phyloP scores from a whole-genome alignment of 2,329 filamentous ascomycete species.

The Ophiostoma sp. region DNA sequence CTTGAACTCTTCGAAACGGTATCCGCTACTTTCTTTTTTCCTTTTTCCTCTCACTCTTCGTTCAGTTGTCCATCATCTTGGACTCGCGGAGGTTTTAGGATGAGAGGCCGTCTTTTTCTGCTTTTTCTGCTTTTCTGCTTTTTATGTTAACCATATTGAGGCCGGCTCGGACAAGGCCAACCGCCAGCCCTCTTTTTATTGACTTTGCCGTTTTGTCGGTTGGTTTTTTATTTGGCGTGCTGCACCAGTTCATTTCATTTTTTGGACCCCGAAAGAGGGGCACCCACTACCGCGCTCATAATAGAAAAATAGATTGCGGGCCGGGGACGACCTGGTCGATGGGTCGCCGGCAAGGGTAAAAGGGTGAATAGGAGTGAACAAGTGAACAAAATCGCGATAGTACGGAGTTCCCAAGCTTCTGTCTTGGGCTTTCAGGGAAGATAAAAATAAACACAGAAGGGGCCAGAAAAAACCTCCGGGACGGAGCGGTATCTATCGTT shows the following conservation, averaged over 20 bases:
- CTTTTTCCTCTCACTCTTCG: neutral
- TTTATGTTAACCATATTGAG: neutral
- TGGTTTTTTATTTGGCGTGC: neutral
- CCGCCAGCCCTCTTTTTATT: neutral
- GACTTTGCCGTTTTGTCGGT: neutral
- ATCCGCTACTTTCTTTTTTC: neutral
- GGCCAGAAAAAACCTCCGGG: neutral
- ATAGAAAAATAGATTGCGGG: neutral
- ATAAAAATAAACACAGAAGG: slow-evolving; percentile 19
- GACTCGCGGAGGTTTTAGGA: neutral
- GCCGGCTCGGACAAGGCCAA: neutral
- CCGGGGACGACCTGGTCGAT: slow-evolving; percentile 15
- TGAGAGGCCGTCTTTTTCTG: neutral
- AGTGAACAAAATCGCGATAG: neutral
- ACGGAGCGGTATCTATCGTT: neutral
- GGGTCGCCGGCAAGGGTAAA: neutral
- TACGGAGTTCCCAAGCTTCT: neutral
- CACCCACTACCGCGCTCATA: neutral
- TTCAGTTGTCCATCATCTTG: neutral
- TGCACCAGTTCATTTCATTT: neutral
- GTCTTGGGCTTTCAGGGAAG: neutral
- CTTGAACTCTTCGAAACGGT: no score
- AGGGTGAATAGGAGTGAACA: neutral
- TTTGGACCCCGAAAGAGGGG: neutral
- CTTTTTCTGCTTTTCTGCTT: no score